phyloP scores from a whole-genome alignment of 2,329 filamentous ascomycete species.

The Juglanconis juglandina region DNA sequence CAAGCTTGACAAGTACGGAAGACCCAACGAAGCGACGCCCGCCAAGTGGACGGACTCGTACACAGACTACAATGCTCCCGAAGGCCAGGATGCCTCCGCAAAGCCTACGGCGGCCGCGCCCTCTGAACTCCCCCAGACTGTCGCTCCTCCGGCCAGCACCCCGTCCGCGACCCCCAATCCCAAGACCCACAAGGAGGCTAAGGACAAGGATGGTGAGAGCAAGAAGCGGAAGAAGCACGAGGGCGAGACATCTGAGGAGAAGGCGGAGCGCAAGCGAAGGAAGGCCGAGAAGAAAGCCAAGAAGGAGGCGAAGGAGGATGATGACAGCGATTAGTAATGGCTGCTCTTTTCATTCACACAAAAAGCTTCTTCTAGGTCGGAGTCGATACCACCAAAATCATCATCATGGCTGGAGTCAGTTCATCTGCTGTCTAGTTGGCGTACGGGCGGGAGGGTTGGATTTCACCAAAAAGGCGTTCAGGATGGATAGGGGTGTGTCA shows the following conservation, averaged over 20 bases:
- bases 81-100: constrained; percentile 36
- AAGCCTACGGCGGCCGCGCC: constrained; percentile 40
- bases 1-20: constrained; percentile 97
- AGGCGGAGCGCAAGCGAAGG: constrained; percentile 37
- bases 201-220: constrained; percentile 64
- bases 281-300: constrained; percentile 32
- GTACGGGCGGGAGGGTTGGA: constrained; percentile 10
- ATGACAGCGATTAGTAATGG: constrained; percentile 23
- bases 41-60: constrained; percentile 90
- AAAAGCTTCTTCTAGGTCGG: background rate
- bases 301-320: constrained; percentile 20
- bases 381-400: constrained; percentile 10
- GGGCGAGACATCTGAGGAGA: constrained; percentile 69
- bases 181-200: constrained; percentile 40
- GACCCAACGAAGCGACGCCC: constrained; percentile 87
- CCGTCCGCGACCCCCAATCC: constrained; percentile 26
- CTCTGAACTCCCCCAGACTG: constrained; percentile 37
- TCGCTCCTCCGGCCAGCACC: constrained; percentile 32
- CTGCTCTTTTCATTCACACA: constrained; percentile 1
- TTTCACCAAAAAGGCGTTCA: constrained; percentile 12
- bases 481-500: background rate
- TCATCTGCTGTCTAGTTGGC: constrained; percentile 10
- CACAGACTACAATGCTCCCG: constrained; percentile 75
- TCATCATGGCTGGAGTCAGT: constrained; percentile 11
- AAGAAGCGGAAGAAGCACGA: constrained; percentile 84